Base-by-base conservation (phyloP, 2,329 filamentous ascomycete genomes). In the Ophiocordyceps unilateralis region DNA sequence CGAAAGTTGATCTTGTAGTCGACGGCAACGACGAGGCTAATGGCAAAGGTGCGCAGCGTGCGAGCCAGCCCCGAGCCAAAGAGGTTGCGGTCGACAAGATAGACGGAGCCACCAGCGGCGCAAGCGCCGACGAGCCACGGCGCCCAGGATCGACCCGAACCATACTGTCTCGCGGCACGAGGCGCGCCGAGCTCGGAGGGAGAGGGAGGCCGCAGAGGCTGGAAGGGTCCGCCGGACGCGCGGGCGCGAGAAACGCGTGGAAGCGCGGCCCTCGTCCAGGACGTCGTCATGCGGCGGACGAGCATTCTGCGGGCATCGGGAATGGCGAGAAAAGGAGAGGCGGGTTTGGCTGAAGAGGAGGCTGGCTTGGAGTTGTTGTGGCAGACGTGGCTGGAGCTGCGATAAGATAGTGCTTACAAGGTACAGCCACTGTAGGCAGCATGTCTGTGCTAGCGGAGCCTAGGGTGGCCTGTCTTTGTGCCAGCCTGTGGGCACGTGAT, bases 1-100 rank as follows among this genome's bases (percentile, higher is more conserved):
- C 85, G 76, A 61, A 98, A 98, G 63, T 98, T 96, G 60, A 96
- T 68, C 65, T 95, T 96, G 68, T 98, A 96, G 65, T 98, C 91
- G 21, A 88, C 55, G 1, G 88, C 89, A 15, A 93, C 83, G 39
- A 88, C 56, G 11, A 93, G 65, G 8, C 87, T 89, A 3, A 76
- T 76, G 36, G 72, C 70, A 58, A 96, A 94, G 0, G 91, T 95
- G 37, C 82, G 81, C 37, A 83, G 61, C 21, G 83, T 89, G 44
- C 91, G 82, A 32, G 73, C 76, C 22, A 94, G 64, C 12, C 84
- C 81, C 1, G 83, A 81, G 41, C 86, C 84, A 61, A 91, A 93
- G 55, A 83, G 69, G 49, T 81, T 72, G 14, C 62, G 72, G 62
- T 98, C 91, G 46, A 81, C 54, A 10, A 75, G 60, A 58, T 85